phyloP scores from a whole-genome alignment of 2,329 filamentous ascomycete species.

The Rhexocercosporidium sp. region DNA sequence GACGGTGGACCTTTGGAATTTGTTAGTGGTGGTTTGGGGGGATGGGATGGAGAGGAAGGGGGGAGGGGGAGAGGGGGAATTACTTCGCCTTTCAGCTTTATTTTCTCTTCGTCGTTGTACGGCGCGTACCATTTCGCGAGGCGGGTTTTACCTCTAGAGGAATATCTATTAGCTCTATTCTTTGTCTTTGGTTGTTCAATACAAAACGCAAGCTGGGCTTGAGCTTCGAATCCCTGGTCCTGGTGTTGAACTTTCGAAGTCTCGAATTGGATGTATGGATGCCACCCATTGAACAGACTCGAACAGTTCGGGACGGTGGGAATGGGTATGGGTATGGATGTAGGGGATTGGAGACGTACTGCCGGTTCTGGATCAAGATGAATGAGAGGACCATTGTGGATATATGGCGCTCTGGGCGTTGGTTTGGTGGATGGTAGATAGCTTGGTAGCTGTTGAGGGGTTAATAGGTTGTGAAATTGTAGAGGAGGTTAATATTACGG shows the following conservation, averaged over 20 bases:
- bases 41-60: not conserved
- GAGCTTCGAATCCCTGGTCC: not conserved
- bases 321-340: not conserved
- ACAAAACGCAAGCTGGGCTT: not conserved
- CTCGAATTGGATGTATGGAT: not conserved
- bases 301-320: not conserved
- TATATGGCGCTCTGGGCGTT: not conserved
- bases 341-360: constrained; percentile 58
- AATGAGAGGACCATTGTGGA: constrained; percentile 71
- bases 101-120: constrained; percentile 98
- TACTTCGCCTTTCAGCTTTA: constrained; percentile 98
- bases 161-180: constrained; percentile 21
- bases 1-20: constrained; percentile 81
- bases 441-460: not conserved
- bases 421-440: not conserved
- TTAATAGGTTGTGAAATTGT: not conserved
- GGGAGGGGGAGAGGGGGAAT: constrained; percentile 28
- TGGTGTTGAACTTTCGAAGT: not conserved
- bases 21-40: constrained; percentile 4
- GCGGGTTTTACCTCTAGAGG: constrained; percentile 88
- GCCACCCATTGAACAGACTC: not conserved
- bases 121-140: constrained; percentile 99
- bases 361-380: constrained; percentile 87
- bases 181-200: not conserved
- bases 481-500: not conserved